Base-by-base conservation (phyloP, 495 filamentous ascomycete species). In the Penicillium bialowiezense region DNA sequence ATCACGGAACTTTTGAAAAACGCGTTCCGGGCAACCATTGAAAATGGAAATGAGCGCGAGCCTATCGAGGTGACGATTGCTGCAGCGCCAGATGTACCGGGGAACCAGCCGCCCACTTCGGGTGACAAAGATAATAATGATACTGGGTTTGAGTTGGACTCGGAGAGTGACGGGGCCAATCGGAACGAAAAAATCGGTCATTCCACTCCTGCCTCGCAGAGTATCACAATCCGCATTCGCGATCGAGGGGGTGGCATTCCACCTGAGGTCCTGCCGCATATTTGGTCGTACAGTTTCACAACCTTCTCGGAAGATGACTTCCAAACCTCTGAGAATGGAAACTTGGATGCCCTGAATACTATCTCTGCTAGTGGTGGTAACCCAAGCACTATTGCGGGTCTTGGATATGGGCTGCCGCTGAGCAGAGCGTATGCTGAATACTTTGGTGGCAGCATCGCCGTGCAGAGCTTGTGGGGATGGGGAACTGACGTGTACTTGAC, bases 401-500 rank as follows among this genome's bases (percentile, higher is more conserved):
- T 98, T 20, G 93, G 93, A 2, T 98, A 98, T 69, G 93, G 93
- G 10, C 58, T 98, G 50, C 93, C 93, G 32, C 68, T 98, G 31
- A 90, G 91, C 42, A 79, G 93, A 55, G 92, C 93, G 0, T 98
- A 98, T 70, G 93, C 93, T 1, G 91, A 98, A 71, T 97, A 97
- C 61, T 98, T 98, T 75, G 93, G 93, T 2, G 93, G 93, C 1
- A 90, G 92, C n/a, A 90, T 98, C 53, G 82, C 81, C 7, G 84
- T 98, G 48, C 93, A 97, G 77, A 96, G 89, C 60, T 63, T 97
- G 28, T 96, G 87, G 76, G 93, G 93, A 12, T 98, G 93, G 93
- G 93, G 93, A 3, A 84, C 86, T 44, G 81, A 91, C 74, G 88
- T 91, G 12, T 91, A 90, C 65, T 52, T 91, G 48, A 86, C 80